A percentile compares a stretch with the other conserved stretches of the same genome.
phyloP scores from a whole-genome alignment of 202 grass and related monocot genomes.

The Schoenoplectus tabernaemontani region DNA sequence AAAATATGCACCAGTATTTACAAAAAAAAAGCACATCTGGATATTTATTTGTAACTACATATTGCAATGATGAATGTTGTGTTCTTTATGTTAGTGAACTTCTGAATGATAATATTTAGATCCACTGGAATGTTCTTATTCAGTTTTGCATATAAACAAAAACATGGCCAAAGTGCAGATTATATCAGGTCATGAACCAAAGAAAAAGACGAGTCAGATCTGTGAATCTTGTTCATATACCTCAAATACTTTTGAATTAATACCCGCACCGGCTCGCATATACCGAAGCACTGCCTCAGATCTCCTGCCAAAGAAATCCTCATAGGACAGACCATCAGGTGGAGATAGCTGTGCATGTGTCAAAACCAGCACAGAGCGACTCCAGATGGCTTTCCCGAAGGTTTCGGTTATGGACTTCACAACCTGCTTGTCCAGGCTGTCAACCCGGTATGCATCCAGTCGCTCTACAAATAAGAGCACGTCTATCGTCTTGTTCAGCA shows the following conservation, averaged over 20 bases:
- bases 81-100: background rate
- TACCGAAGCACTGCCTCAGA: slow-evolving; percentile 63
- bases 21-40: background rate
- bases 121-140: background rate
- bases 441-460: slow-evolving; percentile 89
- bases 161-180: background rate
- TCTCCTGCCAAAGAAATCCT: slow-evolving; percentile 74
- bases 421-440: slow-evolving; percentile 74
- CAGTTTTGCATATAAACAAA: background rate
- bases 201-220: background rate
- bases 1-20: background rate
- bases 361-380: slow-evolving; percentile 62
- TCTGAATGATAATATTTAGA: background rate
- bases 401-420: slow-evolving; percentile 68
- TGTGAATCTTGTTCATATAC: slow-evolving; percentile 33
- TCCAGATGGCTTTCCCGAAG: slow-evolving; percentile 88
- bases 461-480: slow-evolving; percentile 89
- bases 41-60: background rate
- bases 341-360: slow-evolving; percentile 92
- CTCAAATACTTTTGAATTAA: slow-evolving; percentile 55
- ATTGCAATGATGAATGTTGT: background rate
- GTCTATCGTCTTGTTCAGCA: slow-evolving; percentile 93
- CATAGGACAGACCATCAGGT: slow-evolving; percentile 78
- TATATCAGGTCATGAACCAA: background rate
- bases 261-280: slow-evolving; percentile 45